Conservation (phyloP, 2,329 filamentous ascomycete genomes). For the Trichoderma sp. region DNA sequence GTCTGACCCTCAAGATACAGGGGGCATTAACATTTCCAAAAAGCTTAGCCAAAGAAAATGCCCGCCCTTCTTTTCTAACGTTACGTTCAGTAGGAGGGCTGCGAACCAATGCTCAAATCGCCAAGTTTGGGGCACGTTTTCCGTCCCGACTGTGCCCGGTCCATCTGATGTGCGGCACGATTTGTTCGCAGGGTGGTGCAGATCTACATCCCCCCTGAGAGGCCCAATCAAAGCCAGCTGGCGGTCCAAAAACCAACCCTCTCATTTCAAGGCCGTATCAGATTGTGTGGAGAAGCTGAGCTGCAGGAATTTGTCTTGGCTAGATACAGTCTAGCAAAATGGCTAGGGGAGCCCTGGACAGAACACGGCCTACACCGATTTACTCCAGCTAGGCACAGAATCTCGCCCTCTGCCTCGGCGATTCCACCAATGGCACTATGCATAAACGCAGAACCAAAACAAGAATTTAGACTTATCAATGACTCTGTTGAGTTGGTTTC, state of each 20-base stretch:
- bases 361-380: background rate
- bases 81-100: background rate
- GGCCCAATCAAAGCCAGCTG: background rate
- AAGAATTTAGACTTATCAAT: background rate
- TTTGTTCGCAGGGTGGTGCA: background rate
- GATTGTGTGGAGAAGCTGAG: conserved; percentile 1
- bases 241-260: background rate
- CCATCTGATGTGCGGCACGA: background rate
- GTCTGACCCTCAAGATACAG: background rate
- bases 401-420: background rate
- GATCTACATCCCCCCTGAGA: background rate
- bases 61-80: background rate
- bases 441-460: background rate
- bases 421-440: conserved; percentile 6
- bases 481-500: background rate
- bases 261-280: conserved; percentile 7
- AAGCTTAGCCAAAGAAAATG: background rate
- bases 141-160: background rate
- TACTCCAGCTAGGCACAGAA: background rate
- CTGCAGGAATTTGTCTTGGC: background rate
- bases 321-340: background rate
- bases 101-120: background rate
- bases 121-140: background rate
- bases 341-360: background rate
- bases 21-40: background rate